Evolutionary conservation across 2,329 filamentous ascomycete species (phyloP).

Genomic region (Nakataea oryzae): DNA sequence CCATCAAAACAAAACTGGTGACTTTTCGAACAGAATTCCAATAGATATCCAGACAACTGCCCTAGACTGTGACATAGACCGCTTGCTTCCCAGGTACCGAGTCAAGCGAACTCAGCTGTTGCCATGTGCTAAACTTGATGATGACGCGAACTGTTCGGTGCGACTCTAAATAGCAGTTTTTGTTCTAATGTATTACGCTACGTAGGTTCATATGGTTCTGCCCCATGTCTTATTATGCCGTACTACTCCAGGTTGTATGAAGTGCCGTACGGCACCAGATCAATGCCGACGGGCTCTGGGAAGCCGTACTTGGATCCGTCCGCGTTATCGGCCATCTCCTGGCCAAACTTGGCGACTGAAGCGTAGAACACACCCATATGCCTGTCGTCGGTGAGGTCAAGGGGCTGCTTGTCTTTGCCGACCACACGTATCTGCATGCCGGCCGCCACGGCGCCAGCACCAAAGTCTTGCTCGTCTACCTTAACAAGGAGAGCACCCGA

Average conservation of each 20-base stretch:
- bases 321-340: neutral
- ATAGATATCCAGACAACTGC: no score
- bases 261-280: neutral
- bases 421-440: neutral
- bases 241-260: neutral
- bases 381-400: slow-evolving; percentile 2
- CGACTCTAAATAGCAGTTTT: no score
- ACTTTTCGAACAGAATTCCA: no score
- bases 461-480: neutral
- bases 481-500: neutral
- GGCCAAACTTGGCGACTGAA: neutral
- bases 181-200: no score
- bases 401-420: neutral
- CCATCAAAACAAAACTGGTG: no score
- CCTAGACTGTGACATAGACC: no score
- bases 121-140: no score
- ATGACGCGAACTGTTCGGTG: no score
- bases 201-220: neutral
- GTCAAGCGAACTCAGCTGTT: no score
- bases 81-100: no score
- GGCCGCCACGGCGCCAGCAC: neutral
- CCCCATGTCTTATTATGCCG: neutral
- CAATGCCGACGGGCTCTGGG: neutral
- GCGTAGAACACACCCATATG: neutral
- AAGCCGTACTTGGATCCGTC: neutral